phyloP scores from a whole-genome alignment of 306 rosid genomes.

The Bauhinia variegata region DNA sequence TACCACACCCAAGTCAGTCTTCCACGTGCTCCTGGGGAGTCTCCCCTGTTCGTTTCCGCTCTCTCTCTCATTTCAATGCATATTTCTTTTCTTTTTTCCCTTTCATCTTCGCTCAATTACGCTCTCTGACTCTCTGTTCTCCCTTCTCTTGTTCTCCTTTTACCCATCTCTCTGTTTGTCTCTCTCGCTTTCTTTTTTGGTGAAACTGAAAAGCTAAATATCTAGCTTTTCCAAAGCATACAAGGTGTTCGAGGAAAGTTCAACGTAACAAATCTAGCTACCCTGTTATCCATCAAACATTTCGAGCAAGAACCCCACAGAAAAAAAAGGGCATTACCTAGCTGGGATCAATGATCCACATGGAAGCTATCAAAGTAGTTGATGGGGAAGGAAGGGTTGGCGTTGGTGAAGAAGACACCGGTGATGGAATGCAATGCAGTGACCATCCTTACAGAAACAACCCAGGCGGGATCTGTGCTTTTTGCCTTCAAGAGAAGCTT shows the following conservation, averaged over 20 bases:
- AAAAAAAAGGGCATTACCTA: neutral
- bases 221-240: neutral
- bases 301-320: conserved; percentile 9
- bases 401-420: conserved; percentile 64
- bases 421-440: conserved; percentile 86
- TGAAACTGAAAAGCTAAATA: conserved; percentile 21
- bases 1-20: conserved; percentile 44
- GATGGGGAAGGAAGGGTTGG: conserved; percentile 52
- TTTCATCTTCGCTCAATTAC: conserved; percentile 40
- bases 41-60: conserved; percentile 24
- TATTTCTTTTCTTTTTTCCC: neutral
- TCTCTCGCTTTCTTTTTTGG: neutral
- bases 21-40: conserved; percentile 80
- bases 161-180: conserved; percentile 15
- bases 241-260: neutral
- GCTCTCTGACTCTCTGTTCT: conserved; percentile 36
- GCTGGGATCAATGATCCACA: conserved; percentile 29
- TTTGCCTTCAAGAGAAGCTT: conserved; percentile 93
- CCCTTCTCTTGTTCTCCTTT: conserved; percentile 25
- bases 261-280: neutral
- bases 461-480: conserved; percentile 96
- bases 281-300: conserved; percentile 3
- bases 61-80: conserved; percentile 22
- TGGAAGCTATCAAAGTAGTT: conserved; percentile 54
- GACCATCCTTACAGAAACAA: conserved; percentile 81